Evolutionary conservation across 202 grass and related monocot species (phyloP).

Genomic region (Digitaria exilis): DNA sequence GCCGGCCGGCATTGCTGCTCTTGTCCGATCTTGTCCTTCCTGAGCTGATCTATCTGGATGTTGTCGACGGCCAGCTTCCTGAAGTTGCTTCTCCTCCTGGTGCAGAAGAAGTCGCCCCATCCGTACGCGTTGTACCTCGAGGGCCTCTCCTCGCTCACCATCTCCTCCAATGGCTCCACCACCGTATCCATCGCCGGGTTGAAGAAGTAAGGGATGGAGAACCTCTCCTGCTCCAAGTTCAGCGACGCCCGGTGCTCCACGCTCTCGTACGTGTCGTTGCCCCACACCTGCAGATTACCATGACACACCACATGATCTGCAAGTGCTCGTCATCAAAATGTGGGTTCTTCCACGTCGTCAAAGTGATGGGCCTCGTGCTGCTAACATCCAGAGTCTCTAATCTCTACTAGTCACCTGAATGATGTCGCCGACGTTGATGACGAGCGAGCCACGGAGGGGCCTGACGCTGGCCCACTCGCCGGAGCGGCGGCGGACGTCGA

Average conservation of each 20-base stretch:
- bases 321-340: neutral
- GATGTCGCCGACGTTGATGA: constrained; percentile 79
- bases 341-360: too few species aligned
- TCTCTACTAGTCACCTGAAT: constrained; percentile 10
- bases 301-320: too few species aligned
- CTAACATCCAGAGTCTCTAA: too few species aligned
- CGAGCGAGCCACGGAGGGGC: constrained; percentile 42
- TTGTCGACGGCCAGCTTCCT: constrained; percentile 70
- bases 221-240: constrained; percentile 59
- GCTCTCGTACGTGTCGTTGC: constrained; percentile 87
- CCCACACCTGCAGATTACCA: constrained; percentile 67
- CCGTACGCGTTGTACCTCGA: constrained; percentile 55
- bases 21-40: constrained; percentile 14
- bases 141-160: constrained; percentile 46
- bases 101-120: constrained; percentile 69
- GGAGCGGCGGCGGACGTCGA: constrained; percentile 62
- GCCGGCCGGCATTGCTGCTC: neutral
- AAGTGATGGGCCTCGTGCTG: too few species aligned
- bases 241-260: constrained; percentile 71
- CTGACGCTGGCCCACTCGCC: constrained; percentile 66
- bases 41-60: constrained; percentile 76
- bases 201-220: constrained; percentile 81
- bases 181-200: constrained; percentile 47
- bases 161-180: constrained; percentile 67
- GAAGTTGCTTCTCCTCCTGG: constrained; percentile 64